Evolutionary conservation across 306 rosid genomes (phyloP), one percentile per base, ranked within the genome.

Genomic region (Citrullus mucosospermus): DNA sequence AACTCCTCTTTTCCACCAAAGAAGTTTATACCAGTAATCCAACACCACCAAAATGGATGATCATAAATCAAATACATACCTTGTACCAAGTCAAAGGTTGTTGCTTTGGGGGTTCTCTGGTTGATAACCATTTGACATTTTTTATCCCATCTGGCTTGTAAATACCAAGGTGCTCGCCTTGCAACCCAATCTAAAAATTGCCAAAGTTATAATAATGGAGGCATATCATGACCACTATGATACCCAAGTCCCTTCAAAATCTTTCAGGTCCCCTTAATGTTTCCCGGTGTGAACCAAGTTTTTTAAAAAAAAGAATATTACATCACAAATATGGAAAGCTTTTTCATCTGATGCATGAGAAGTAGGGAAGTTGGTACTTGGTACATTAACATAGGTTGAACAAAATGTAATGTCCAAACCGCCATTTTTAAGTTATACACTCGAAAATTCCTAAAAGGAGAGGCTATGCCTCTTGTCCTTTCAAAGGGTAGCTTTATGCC

Each of bases 71-170:
- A 80, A 67, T 50, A 9, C 48, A 80, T 89, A 92, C 98, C 96
- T 90, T 94, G 90, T 94, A 94, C 97, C 97, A 94, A 3, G 92
- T 92, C 85, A 94, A 82, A 78, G 98, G 85, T 82, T 92, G 92
- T 57, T 86, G 68, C 85, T 81, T 87, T 17, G 96, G 95, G 7
- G 97, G 92, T 70, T 78, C 59, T 44, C 85, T 80, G 79, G 95
- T 83, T 54, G 90, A 82, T 84, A 85, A 83, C 98, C 97, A 94
- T 16, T 79, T 94, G 78, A 72, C 86, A 58, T 78, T 81, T 75
- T 78, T 69, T 66, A 77, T 71, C 57, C 92, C 89, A 73, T 88
- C 88, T 80, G 53, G 85, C 84, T 84, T 88, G 90, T 90, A 77
- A 79, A 94, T 76, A 62, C 79, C 86, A 9, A 82, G 82, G 81